A percentile compares a stretch with the other conserved stretches of the same genome.
Conservation (phyloP, 2,329 filamentous ascomycete species). For the Phoma sp. region DNA sequence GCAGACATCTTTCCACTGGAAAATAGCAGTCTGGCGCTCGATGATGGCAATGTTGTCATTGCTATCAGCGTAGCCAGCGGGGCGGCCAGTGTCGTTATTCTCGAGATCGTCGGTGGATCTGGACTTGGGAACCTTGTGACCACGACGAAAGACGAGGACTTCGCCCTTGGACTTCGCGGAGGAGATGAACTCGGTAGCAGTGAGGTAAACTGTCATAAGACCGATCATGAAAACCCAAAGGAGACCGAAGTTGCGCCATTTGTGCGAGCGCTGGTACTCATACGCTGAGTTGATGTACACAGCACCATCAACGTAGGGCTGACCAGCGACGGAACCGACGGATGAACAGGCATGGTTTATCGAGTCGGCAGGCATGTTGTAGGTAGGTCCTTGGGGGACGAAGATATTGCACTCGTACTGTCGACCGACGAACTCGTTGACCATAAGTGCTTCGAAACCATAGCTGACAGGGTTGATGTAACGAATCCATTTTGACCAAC, state of each 20-base stretch:
- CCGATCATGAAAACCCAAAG: slow-evolving; percentile 53
- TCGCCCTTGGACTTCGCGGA: slow-evolving; percentile 60
- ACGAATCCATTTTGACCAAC: slow-evolving; percentile 83
- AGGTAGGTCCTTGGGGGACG: slow-evolving; percentile 52
- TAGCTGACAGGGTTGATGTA: slow-evolving; percentile 82
- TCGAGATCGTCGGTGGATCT: slow-evolving; percentile 52
- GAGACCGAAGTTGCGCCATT: slow-evolving; percentile 57
- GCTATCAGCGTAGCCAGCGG: slow-evolving; percentile 43
- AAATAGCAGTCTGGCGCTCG: slow-evolving; percentile 74
- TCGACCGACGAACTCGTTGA: slow-evolving; percentile 78
- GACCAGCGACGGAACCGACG: slow-evolving; percentile 51
- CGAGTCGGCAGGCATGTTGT: slow-evolving; percentile 40
- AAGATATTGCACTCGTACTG: slow-evolving; percentile 60
- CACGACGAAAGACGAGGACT: slow-evolving; percentile 57
- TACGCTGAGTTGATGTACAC: slow-evolving; percentile 45
- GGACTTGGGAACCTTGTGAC: slow-evolving; percentile 58
- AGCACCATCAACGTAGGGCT: slow-evolving; percentile 47
- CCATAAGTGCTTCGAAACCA: slow-evolving; percentile 78
- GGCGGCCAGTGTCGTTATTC: slow-evolving; percentile 37
- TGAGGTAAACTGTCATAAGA: slow-evolving; percentile 52
- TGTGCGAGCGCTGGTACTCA: slow-evolving; percentile 45
- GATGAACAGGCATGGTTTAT: slow-evolving; percentile 47
- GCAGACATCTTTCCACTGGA: slow-evolving; percentile 85
- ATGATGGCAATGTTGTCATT: slow-evolving; percentile 54
- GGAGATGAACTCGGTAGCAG: slow-evolving; percentile 54